Evolutionary conservation across 768 basidiomycete genomes (phyloP).

Genomic region (Coprinopsis strossmayeri): DNA sequence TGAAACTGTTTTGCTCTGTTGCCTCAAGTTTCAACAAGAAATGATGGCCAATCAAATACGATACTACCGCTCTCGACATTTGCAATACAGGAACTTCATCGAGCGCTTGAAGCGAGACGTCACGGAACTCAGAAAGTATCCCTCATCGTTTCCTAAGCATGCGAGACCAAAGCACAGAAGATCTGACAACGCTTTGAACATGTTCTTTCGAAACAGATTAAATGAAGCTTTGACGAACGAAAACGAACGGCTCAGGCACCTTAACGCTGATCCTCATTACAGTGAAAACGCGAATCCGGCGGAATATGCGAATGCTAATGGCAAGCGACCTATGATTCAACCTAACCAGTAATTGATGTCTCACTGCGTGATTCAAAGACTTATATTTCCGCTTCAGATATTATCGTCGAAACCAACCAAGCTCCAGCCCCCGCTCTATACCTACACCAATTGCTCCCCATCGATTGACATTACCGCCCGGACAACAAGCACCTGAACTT

Average conservation of each 20-base stretch:
- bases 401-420: slow-evolving; percentile 15
- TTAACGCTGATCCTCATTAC: slow-evolving; percentile 15
- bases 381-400: slow-evolving; percentile 2
- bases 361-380: background rate
- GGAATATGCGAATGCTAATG: slow-evolving; percentile 43
- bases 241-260: slow-evolving; percentile 41
- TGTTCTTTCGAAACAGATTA: slow-evolving; percentile 30
- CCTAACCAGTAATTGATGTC: slow-evolving; percentile 17
- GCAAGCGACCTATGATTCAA: slow-evolving; percentile 52
- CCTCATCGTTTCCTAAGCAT: background rate
- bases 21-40: slow-evolving; percentile 71
- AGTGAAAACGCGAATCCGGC: slow-evolving; percentile 22
- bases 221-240: slow-evolving; percentile 44
- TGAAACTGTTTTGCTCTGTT: slow-evolving; percentile 2
- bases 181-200: background rate
- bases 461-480: slow-evolving; percentile 61
- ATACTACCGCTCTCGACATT: slow-evolving; percentile 51
- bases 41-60: slow-evolving; percentile 62
- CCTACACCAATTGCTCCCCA: slow-evolving; percentile 51
- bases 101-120: slow-evolving; percentile 47
- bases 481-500: slow-evolving; percentile 45
- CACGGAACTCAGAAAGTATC: slow-evolving; percentile 53
- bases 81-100: slow-evolving; percentile 47
- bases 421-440: slow-evolving; percentile 58
- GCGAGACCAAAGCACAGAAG: background rate